Base-by-base conservation (phyloP, 768 basidiomycete genomes). In the Dioszegia crocea region DNA sequence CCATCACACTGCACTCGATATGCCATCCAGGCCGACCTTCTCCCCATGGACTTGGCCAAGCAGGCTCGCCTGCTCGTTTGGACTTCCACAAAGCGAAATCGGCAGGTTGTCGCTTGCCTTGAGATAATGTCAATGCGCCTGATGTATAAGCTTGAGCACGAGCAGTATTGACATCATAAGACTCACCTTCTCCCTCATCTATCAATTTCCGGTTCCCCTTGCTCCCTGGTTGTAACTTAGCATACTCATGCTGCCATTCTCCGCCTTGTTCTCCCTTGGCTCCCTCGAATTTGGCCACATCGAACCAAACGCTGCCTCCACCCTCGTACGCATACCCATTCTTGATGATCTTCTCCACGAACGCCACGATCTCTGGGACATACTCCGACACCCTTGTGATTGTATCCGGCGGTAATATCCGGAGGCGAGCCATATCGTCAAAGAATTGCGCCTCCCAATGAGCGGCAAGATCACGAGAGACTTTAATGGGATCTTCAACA, bases 41-140 rank as follows among this genome's bases (percentile, higher is more conserved):
- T 17, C 96, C 96, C 96, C 96, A 99, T 4, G 91, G 88, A 11
- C 92, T 96, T 0, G 87, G 84, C 94, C 96, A 99, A 2, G 86
- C 86, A 1, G 96, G 96, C 76, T 99, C 96, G 6, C 96, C 96
- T 2, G 91, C 85, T 80, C 91, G 90, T 59, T 70, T 73, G 1
- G 88, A 86, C 78, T 99, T 99, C 96, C 96, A 99, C 12, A 99
- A 80, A 4, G 96, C 96, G 77, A 99, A 99, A 78, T 99, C 96
- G 6, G 92, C 82, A 0, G 86, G 76, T n/a, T 89, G 88, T 55
- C 87, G 84, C 69, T 88, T 86, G 10, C 86, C 86, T 19, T 78
- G 78, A 33, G 82, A 81, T 2, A 69, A 77, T 14, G 85, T 81
- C 38, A 87, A 77, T 14, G 84, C 83, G 46, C 86, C 85, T 86